phyloP scores from a whole-genome alignment of 495 filamentous ascomycete genomes.

The Aspergillus biplanus region DNA sequence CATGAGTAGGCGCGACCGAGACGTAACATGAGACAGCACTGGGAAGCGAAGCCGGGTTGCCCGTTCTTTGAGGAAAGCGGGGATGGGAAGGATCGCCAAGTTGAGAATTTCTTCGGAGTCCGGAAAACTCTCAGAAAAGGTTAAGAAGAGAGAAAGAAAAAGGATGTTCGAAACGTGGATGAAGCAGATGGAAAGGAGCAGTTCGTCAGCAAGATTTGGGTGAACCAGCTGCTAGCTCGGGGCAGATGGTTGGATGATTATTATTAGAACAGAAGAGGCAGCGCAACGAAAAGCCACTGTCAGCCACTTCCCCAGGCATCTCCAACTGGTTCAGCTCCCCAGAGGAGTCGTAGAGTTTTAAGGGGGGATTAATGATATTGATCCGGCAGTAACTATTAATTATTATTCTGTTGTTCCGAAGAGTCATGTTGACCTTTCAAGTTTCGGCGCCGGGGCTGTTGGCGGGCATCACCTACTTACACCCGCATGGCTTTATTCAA shows the following conservation, averaged over 20 bases:
- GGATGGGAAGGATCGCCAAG: not conserved
- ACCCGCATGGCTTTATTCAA: too few relatives aligned
- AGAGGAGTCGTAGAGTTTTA: too few relatives aligned
- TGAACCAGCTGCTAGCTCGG: not conserved
- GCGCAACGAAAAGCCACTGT: not conserved
- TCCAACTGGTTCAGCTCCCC: too few relatives aligned
- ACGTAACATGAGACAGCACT: constrained; percentile 9
- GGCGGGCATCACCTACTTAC: too few relatives aligned
- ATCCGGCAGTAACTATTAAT: too few relatives aligned
- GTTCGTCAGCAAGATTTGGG: not conserved
- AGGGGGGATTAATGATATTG: too few relatives aligned
- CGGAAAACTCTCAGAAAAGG: not conserved
- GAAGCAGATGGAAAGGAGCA: not conserved
- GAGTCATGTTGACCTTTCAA: too few relatives aligned
- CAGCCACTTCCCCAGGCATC: too few relatives aligned
- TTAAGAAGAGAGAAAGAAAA: not conserved
- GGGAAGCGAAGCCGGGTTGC: constrained; percentile 6
- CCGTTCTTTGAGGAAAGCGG: constrained; percentile 5
- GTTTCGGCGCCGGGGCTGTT: too few relatives aligned
- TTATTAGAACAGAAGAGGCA: not conserved
- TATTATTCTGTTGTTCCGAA: too few relatives aligned
- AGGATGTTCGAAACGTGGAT: not conserved
- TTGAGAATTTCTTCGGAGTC: not conserved
- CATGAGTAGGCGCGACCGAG: constrained; percentile 18
- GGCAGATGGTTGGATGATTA: not conserved